Conservation (phyloP, 2,329 filamentous ascomycete genomes). For the Ophiocordyceps sinensis region DNA sequence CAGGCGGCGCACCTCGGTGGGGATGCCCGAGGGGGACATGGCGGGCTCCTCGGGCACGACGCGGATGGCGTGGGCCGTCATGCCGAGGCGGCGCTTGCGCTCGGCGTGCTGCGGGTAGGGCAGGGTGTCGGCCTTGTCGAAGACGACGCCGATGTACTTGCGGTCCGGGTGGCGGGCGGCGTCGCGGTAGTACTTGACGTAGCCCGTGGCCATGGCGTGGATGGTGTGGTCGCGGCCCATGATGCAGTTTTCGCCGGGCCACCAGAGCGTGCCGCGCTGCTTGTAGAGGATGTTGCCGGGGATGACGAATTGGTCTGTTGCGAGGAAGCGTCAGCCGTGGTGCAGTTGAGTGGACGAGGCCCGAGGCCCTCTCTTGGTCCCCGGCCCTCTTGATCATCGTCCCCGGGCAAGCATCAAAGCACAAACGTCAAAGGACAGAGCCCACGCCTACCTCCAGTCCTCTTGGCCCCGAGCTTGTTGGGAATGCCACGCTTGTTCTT, state of each 20-base stretch:
- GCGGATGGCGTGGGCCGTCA: slow-evolving; percentile 41
- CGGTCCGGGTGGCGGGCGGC: slow-evolving; percentile 67
- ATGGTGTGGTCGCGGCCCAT: slow-evolving; percentile 97
- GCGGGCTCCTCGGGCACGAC: slow-evolving; percentile 20
- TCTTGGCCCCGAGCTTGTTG: slow-evolving; percentile 90
- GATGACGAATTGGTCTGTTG: slow-evolving; percentile 73
- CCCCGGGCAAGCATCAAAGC: too few relatives aligned
- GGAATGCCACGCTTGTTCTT: slow-evolving; percentile 43
- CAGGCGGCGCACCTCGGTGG: slow-evolving; percentile 28
- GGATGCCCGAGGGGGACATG: slow-evolving; percentile 35
- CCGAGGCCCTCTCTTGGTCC: too few relatives aligned
- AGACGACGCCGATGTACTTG: slow-evolving; percentile 89
- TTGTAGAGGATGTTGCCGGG: slow-evolving; percentile 97
- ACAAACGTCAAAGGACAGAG: too few relatives aligned
- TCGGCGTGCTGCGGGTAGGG: slow-evolving; percentile 63
- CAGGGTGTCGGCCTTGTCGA: slow-evolving; percentile 66
- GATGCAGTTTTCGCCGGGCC: slow-evolving; percentile 84
- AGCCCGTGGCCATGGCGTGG: slow-evolving; percentile 70
- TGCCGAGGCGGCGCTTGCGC: slow-evolving; percentile 60
- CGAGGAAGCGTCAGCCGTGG: slow-evolving; percentile 1
- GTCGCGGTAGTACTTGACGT: slow-evolving; percentile 95
- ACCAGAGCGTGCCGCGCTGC: slow-evolving; percentile 90
- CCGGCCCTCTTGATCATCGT: too few relatives aligned
- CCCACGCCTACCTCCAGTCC: slow-evolving; percentile 55
- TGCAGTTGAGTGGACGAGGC: too few relatives aligned